phyloP scores from a whole-genome alignment of 495 filamentous ascomycete species.

The Neurospora sp. region DNA sequence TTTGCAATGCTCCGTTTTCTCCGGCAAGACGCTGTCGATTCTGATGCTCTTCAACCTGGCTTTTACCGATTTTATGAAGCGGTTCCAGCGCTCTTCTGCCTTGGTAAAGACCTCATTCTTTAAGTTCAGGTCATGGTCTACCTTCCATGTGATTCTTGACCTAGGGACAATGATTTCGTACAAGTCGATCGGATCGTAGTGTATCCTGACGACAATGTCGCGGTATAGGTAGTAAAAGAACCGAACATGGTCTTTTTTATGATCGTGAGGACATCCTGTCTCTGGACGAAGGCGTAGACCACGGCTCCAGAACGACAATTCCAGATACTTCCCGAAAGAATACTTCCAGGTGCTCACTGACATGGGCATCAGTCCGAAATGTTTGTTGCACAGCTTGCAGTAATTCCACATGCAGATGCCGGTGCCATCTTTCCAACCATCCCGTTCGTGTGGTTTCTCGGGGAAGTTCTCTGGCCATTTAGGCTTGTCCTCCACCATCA shows the following conservation, averaged over 20 bases:
- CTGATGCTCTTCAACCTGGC: conserved; percentile 77
- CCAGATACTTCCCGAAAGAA: conserved; percentile 94
- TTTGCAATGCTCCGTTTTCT: conserved; percentile 70
- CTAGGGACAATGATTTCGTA: conserved; percentile 94
- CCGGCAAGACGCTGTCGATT: conserved; percentile 77
- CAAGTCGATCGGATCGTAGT: conserved; percentile 83
- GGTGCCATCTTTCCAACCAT: conserved; percentile 22
- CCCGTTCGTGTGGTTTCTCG: conserved; percentile 28
- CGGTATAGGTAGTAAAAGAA: conserved; percentile 80
- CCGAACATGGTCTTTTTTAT: conserved; percentile 81
- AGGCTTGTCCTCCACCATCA: conserved; percentile 66
- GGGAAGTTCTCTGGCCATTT: conserved; percentile 35
- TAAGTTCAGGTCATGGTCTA: conserved; percentile 79
- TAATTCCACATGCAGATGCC: conserved; percentile 96
- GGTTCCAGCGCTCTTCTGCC: conserved; percentile 66
- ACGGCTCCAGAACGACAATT: conserved; percentile 90
- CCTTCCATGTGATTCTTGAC: conserved; percentile 88
- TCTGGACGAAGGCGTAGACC: conserved; percentile 68
- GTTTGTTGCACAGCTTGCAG: conserved; percentile 81
- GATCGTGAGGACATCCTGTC: conserved; percentile 76
- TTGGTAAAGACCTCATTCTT: conserved; percentile 85
- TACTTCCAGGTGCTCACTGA: conserved; percentile 96
- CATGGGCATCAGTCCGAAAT: conserved; percentile 87
- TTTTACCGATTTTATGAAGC: conserved; percentile 81
- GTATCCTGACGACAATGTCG: conserved; percentile 65